These are phyloP conservation scores for Ephemerocybe angulata DNA, from an alignment of 768 basidiomycete genomes.

Conservation along the genomic window DNA sequence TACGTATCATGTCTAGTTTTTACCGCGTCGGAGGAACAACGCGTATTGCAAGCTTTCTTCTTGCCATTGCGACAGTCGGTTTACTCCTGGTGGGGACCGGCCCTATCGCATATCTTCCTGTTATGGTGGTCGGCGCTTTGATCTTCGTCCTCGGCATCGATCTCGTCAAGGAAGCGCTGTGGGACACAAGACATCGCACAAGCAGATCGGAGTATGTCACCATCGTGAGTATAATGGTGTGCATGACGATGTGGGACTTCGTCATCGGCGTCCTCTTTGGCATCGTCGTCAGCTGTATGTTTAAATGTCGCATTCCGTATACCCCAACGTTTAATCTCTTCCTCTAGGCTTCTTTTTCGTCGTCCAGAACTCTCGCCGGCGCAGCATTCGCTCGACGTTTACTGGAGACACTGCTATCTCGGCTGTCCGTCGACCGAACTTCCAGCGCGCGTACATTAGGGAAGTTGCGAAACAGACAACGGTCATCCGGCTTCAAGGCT, in stretches of 20 bases:
- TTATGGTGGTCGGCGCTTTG: conserved; percentile 86
- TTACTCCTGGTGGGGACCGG: conserved; percentile 81
- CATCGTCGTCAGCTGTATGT: conserved; percentile 81
- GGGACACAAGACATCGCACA: conserved; percentile 91
- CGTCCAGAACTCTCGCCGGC: conserved; percentile 84
- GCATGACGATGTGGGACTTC: conserved; percentile 94
- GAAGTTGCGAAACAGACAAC: conserved; percentile 90
- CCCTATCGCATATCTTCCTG: conserved; percentile 85
- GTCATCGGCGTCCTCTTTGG: conserved; percentile 92
- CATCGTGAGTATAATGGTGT: conserved; percentile 80
- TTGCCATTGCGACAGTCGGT: conserved; percentile 68
- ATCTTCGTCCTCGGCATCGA: conserved; percentile 95
- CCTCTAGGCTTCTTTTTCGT: conserved; percentile 87
- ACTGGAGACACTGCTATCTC: conserved; percentile 84
- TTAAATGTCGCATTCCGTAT: too few relatives aligned
- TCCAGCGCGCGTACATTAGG: conserved; percentile 87
- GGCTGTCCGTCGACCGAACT: conserved; percentile 84
- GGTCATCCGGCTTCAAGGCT: conserved; percentile 85
- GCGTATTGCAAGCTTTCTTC: conserved; percentile 78
- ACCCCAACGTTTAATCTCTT: background rate
- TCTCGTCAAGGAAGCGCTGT: conserved; percentile 90
- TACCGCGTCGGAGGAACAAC: conserved; percentile 92
- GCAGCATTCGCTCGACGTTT: conserved; percentile 80
- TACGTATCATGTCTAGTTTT: conserved; percentile 44
- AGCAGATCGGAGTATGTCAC: conserved; percentile 81